Evolutionary conservation across 2,329 filamentous ascomycete genomes (phyloP).

Genomic region (Aureobasidium leucospermi): DNA sequence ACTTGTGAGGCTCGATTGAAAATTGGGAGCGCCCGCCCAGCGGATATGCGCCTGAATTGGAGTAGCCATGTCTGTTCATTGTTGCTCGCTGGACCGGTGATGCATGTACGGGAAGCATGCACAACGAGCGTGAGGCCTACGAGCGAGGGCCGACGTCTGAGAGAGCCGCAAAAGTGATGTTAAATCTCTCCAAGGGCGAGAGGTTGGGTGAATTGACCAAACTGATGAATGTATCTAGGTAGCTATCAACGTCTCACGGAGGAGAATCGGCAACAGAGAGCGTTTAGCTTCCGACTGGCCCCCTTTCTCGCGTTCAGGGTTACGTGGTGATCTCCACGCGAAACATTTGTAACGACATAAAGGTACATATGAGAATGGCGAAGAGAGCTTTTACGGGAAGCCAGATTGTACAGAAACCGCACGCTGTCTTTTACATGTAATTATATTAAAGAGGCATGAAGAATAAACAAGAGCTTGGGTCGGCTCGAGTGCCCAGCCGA

Average conservation of each 20-base stretch:
- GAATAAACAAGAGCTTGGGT: not conserved
- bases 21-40: conserved; percentile 16
- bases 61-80: conserved; percentile 17
- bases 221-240: conserved; percentile 4
- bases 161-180: not conserved
- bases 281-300: conserved; percentile 8
- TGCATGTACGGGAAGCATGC: conserved; percentile 14
- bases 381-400: not conserved
- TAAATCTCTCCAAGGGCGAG: not conserved
- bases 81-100: conserved; percentile 3
- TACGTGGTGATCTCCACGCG: conserved; percentile 5
- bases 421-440: not conserved
- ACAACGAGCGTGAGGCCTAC: not conserved
- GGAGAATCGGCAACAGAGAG: conserved; percentile 1
- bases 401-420: not conserved
- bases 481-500: conserved; percentile 2
- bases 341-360: conserved; percentile 1
- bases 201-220: not conserved
- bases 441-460: not conserved
- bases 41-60: conserved; percentile 18
- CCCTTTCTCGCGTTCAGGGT: conserved; percentile 12
- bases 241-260: not conserved
- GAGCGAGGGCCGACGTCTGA: not conserved
- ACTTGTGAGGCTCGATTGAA: conserved; percentile 19
- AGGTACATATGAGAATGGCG: not conserved